Base-by-base conservation (phyloP, 2,329 filamentous ascomycete species). In the Penicillium sp. region DNA sequence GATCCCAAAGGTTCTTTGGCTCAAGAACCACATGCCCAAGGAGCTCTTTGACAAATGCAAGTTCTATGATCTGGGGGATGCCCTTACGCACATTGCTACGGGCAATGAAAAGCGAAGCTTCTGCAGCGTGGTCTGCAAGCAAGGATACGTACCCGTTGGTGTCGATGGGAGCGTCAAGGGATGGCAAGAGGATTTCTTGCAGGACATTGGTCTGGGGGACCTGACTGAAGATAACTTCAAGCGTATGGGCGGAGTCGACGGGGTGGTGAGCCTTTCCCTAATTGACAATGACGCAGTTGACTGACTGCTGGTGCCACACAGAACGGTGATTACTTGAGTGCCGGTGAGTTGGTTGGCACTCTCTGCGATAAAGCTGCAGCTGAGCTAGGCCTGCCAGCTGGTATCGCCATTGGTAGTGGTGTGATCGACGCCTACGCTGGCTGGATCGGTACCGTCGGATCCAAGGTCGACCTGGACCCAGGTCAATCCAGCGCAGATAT, bases 341-440 rank as follows among this genome's bases (percentile, higher is more conserved):
- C 94, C 32, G 94, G 94, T 61, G 93, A 99, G 74, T 82, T 93
- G 6, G 91, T 96, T 31, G 94, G 93, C 50, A 86, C 84, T 0
- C 81, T 99, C 18, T 94, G 89, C 68, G 88, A 93, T 61, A 89
- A 89, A 68, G 92, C 94, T 6, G 90, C 89, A 16, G 76, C 81
- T 46, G 89, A 97, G 62, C 85, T 99, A 58, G 93, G 94, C 8
- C 82, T 99, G 3, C 88, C 88, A 5, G 81, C 88, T 20, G 93
- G 92, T 38, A 94, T 97, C 65, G 91, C 94, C 18, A 89, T 99
- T 53, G 94, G 94, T 52, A 96, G 91, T 69, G 92, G 92, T 74
- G 94, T 99, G 61, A 99, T 99, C 69, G 94, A 99, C 73, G 94
- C 94, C 18, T 99, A 99, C 69, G 94, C 94, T 57, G 94, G 94